Evolutionary conservation across 2,329 filamentous ascomycete species (phyloP), one percentile per base, ranked within the genome.

Genomic region (Seiridium unicorne): DNA sequence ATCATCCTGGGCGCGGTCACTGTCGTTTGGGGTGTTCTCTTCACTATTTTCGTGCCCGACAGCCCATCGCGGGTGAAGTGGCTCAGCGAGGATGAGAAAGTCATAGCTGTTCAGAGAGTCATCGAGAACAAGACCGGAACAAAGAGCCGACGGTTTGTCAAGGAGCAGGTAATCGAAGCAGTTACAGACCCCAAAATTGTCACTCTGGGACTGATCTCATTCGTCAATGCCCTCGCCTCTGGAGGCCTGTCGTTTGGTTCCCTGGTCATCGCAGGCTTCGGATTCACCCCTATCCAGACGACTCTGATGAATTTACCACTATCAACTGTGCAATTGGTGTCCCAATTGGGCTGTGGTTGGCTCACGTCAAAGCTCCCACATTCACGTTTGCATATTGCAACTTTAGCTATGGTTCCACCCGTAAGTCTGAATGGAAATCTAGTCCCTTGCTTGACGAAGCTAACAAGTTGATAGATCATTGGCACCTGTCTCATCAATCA

Each of bases 401-500:
- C 66, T 4, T 34, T 72, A 5, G 68, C 68, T 32, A 72, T 73
- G 72, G 61, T 73, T 7, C 70, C 68, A 5, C 69, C 70, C 0
- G 68, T 70, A 59, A 61, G 66, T 53, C 42, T 26, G 18, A 26
- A 26, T 26, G 18, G 2, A 26, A 26, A 26, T 26, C 18, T 26
- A 26, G 26, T 44, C 32, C 11, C 2, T 35, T 31, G n/a, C n/a
- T 13, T 36, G 9, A 13, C n/a, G n/a, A n/a, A 13, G 38, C 38
- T 55, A 38, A 48, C 42, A 34, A 34, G 40, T 58, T 2, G n/a
- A 38, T 32, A 69, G 67, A 74, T 73, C 46, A 64, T 71, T 44
- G 71, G 71, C 13, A 71, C 70, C 0, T 58, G 67, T 4, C 63
- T 73, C 4, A 71, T 73, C 48, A 71, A 72, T 54, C 64, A 70